Percentiles rank a stretch among this genome's conserved stretches.
phyloP scores from a whole-genome alignment of 805 yeast species.

The Pichia thaimueangensis region DNA sequence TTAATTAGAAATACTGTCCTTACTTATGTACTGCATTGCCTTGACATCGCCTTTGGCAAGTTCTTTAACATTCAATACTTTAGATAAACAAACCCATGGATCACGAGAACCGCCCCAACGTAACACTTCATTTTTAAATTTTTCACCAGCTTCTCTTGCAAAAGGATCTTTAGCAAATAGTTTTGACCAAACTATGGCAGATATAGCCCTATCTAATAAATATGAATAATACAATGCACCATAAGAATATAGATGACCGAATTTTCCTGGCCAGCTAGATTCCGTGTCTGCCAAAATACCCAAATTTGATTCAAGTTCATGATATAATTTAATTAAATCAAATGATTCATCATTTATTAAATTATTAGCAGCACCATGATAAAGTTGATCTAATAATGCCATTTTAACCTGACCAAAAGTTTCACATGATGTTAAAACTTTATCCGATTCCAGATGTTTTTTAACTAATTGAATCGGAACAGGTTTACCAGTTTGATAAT shows the following conservation, averaged over 20 bases:
- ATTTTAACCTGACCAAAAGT: constrained; percentile 81
- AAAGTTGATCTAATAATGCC: constrained; percentile 80
- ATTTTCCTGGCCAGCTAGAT: constrained; percentile 89
- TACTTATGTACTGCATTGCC: constrained; percentile 10
- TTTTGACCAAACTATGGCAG: constrained; percentile 74
- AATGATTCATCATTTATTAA: constrained; percentile 32
- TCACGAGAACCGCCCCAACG: constrained; percentile 93
- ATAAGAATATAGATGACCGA: constrained; percentile 88
- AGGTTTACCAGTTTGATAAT: constrained; percentile 58
- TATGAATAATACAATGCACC: constrained; percentile 94
- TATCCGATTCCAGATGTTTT: constrained; percentile 44
- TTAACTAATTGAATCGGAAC: constrained; percentile 40
- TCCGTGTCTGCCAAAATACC: constrained; percentile 59
- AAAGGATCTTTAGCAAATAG: constrained; percentile 68
- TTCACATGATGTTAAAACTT: constrained; percentile 60
- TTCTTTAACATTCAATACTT: constrained; percentile 60
- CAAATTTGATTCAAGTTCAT: constrained; percentile 51
- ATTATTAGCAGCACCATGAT: constrained; percentile 48
- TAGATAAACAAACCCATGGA: constrained; percentile 83
- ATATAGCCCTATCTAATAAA: constrained; percentile 86
- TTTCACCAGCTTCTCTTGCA: constrained; percentile 66
- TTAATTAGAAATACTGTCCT: background rate
- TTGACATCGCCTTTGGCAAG: constrained; percentile 50
- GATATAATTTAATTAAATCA: constrained; percentile 59
- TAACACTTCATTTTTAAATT: constrained; percentile 61